Conservation (phyloP, 805 yeast genomes). For the Sugiyamaella americana region DNA sequence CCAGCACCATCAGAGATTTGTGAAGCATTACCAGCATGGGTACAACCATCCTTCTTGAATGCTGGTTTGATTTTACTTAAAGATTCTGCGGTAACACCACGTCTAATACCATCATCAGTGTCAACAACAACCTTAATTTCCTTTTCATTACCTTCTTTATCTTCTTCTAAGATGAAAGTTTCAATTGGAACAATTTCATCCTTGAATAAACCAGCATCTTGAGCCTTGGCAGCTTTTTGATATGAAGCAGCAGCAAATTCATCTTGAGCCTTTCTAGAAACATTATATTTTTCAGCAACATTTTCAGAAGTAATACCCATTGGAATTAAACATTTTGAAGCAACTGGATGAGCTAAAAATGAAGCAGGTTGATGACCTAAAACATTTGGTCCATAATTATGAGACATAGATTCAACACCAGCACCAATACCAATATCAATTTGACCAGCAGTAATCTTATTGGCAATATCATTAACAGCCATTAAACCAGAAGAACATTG, state of each 20-base stretch:
- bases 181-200: constrained; percentile 84
- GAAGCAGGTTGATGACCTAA: constrained; percentile 54
- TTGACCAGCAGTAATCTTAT: constrained; percentile 80
- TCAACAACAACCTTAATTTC: constrained; percentile 47
- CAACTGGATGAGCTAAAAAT: constrained; percentile 37
- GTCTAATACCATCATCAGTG: constrained; percentile 86
- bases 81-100: constrained; percentile 73
- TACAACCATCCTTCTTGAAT: constrained; percentile 72
- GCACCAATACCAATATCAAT: constrained; percentile 86
- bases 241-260: constrained; percentile 83
- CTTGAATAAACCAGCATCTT: constrained; percentile 64
- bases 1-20: constrained; percentile 97
- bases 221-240: constrained; percentile 75
- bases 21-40: constrained; percentile 95
- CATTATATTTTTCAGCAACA: constrained; percentile 60
- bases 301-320: constrained; percentile 97
- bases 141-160: constrained; percentile 59
- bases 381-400: constrained; percentile 76
- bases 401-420: constrained; percentile 94
- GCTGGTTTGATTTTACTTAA: constrained; percentile 79
- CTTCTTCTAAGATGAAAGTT: constrained; percentile 50
- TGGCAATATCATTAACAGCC: constrained; percentile 85
- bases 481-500: constrained; percentile 94
- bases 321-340: constrained; percentile 79
- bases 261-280: constrained; percentile 73